Percentiles rank a stretch among this genome's conserved stretches.
Evolutionary conservation across 371 early-diverging fungal species (phyloP).

Genomic region (Mucor mucedo): DNA sequence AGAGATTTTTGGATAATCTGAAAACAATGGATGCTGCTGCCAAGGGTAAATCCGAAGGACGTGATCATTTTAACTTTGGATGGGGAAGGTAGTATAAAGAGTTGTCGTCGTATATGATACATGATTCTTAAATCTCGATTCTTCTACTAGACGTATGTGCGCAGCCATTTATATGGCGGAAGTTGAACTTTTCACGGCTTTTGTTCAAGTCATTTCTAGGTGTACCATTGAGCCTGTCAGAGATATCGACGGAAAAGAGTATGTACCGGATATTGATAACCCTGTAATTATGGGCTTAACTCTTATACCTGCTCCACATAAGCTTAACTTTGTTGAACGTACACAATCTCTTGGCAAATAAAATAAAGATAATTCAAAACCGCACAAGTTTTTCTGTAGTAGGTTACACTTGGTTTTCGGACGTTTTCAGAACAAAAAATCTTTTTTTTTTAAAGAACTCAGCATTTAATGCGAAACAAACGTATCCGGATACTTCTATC

Average conservation of each 20-base stretch:
- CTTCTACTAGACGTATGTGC: constrained; percentile 18
- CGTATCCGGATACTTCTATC: no score
- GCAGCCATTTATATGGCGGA: constrained; percentile 24
- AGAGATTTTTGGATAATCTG: constrained; percentile 16
- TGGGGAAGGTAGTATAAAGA: constrained; percentile 25
- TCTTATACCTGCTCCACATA: neutral
- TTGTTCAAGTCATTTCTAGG: constrained; percentile 10
- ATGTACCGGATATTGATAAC: neutral
- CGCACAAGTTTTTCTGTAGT: neutral
- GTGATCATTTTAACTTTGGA: constrained; percentile 28
- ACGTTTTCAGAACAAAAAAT: no score
- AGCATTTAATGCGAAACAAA: no score
- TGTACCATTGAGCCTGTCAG: constrained; percentile 9
- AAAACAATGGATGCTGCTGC: constrained; percentile 18
- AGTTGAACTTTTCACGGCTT: constrained; percentile 3
- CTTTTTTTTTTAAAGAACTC: no score
- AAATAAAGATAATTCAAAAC: neutral
- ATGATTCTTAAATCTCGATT: neutral
- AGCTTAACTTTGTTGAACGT: neutral
- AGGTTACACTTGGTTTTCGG: no score
- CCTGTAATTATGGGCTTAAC: neutral
- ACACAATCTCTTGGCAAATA: neutral
- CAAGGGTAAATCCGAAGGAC: constrained; percentile 14
- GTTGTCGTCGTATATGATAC: neutral
- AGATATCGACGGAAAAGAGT: neutral